Evolutionary conservation across 1,284 basidiomycete species (phyloP).

Genomic region (Naganishia liquefaciens): DNA sequence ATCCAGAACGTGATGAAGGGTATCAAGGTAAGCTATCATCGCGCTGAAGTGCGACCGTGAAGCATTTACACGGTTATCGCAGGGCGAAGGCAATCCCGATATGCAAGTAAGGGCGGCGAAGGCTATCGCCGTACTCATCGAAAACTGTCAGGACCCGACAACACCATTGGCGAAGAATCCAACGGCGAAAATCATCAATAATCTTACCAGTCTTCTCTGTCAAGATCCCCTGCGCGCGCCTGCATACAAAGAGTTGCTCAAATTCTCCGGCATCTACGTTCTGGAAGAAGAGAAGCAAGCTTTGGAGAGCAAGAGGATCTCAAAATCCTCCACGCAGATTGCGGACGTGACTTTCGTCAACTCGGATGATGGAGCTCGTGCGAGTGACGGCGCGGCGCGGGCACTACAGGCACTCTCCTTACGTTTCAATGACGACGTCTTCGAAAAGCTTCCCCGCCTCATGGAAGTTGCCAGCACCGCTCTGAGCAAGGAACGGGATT

Average conservation of each 20-base stretch:
- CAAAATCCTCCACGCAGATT: slow-evolving; percentile 48
- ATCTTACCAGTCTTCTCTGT: slow-evolving; percentile 94
- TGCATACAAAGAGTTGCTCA: slow-evolving; percentile 67
- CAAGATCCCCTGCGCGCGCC: slow-evolving; percentile 87
- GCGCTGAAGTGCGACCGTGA: slow-evolving; percentile 34
- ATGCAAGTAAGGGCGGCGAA: slow-evolving; percentile 87
- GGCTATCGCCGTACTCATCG: slow-evolving; percentile 83
- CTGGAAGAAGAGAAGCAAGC: slow-evolving; percentile 57
- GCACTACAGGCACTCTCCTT: slow-evolving; percentile 70
- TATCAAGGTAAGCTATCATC: slow-evolving; percentile 69
- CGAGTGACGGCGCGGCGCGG: slow-evolving; percentile 75
- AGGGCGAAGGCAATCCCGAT: slow-evolving; percentile 88
- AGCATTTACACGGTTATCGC: slow-evolving; percentile 15
- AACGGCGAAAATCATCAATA: slow-evolving; percentile 95
- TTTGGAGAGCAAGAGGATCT: slow-evolving; percentile 30
- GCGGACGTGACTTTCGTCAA: slow-evolving; percentile 57
- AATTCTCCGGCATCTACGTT: slow-evolving; percentile 74
- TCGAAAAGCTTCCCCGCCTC: slow-evolving; percentile 16
- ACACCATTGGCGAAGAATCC: slow-evolving; percentile 60
- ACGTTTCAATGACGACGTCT: neutral
- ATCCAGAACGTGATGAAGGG: slow-evolving; percentile 98
- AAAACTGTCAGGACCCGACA: slow-evolving; percentile 73
- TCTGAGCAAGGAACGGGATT: slow-evolving; percentile 18
- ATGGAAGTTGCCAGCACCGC: slow-evolving; percentile 44
- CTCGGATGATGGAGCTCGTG: slow-evolving; percentile 56